Evolutionary conservation across 2,329 filamentous ascomycete species (phyloP), one percentile per base, ranked within the genome.

Genomic region (Aspergillus oerlinghausenensis): DNA sequence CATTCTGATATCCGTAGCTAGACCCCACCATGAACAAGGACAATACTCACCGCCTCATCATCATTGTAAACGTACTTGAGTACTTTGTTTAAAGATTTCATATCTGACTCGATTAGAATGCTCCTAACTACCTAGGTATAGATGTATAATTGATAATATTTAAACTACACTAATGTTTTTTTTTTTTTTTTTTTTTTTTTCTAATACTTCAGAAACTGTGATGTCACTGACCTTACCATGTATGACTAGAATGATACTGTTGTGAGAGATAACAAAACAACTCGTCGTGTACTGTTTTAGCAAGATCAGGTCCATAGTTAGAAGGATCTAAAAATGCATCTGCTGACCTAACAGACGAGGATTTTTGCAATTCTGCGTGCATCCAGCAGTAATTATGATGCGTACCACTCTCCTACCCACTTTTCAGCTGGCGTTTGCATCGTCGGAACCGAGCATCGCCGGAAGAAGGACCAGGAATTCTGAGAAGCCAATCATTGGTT

Each of bases 381-480:
- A 50, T 35, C 19, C 49, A 50, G 21, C 23, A 14, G 43, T 23
- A 47, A 23, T 38, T 38, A n/a, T 38, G 32, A 38, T 38, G 32
- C 14, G 14, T 38, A 38, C 11, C 32, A 35, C 32, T 38, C 14
- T 38, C 32, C 5, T 38, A 17, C 32, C 14, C 14, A n/a, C 32
- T 38, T 17, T 38, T 7, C 32, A 38, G 32, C 14, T 38, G 2
- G 14, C 32, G 32, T 35, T 35, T 35, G 32, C 54, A 55, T 50
- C 45, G 28, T 54, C 57, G 60, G 55, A 61, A 60, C 58, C 60
- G 59, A 65, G 53, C 54, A 54, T 59, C 50, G 32, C 42, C 63
- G 55, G 60, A 55, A 47, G 48, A 21, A 42, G 17, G 53, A 49
- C 49, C 40, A 57, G 19, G 11, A 26, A 23, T 7, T 11, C 10